phyloP scores from a whole-genome alignment of 495 filamentous ascomycete species.

The Neurospora africana region DNA sequence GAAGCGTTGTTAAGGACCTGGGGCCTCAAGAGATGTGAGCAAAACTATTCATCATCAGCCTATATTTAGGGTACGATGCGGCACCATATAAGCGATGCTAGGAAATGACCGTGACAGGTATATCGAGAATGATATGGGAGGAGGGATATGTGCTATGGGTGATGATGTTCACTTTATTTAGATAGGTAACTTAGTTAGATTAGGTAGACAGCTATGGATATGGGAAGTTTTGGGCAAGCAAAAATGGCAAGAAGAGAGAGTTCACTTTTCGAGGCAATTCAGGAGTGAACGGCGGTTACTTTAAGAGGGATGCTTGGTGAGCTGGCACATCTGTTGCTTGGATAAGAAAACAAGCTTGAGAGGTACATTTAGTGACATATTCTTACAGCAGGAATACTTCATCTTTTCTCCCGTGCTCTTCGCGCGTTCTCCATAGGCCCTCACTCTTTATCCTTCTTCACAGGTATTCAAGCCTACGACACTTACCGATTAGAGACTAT shows the following conservation, averaged over 20 bases:
- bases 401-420: neutral
- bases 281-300: neutral
- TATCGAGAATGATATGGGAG: neutral
- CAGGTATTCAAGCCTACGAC: neutral
- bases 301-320: neutral
- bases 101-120: neutral
- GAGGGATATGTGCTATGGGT: neutral
- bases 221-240: neutral
- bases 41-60: neutral
- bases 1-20: neutral
- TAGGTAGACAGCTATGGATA: neutral
- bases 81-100: neutral
- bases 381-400: neutral
- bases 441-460: neutral
- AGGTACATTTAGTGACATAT: neutral
- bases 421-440: neutral
- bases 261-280: neutral
- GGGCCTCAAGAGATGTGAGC: neutral
- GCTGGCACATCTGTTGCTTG: neutral
- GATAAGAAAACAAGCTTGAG: neutral
- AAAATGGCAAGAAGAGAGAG: neutral
- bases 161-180: neutral
- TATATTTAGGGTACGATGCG: neutral
- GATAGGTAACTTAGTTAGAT: neutral
- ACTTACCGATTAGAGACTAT: neutral